Percentiles rank a stretch among this genome's conserved stretches.
phyloP scores from a whole-genome alignment of 2,329 filamentous ascomycete genomes.

The Verticillium nonalfalfae region DNA sequence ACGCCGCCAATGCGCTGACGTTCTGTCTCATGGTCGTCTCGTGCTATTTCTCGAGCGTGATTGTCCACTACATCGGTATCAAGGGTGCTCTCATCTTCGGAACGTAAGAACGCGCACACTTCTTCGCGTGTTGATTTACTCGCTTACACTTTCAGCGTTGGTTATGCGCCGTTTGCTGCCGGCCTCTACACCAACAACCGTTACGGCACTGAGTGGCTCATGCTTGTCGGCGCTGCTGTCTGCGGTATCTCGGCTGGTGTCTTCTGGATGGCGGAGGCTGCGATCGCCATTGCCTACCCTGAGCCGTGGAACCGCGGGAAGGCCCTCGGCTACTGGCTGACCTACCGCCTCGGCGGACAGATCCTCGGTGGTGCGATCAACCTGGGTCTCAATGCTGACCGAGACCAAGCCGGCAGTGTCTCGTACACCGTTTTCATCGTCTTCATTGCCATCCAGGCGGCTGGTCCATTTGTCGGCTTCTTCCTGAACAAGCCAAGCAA shows the following conservation, averaged over 20 bases:
- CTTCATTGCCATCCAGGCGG: conserved; percentile 64
- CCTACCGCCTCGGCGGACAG: conserved; percentile 52
- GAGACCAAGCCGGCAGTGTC: conserved; percentile 54
- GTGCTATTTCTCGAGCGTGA: conserved; percentile 56
- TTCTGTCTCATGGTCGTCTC: conserved; percentile 70
- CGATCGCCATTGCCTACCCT: conserved; percentile 66
- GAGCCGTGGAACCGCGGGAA: conserved; percentile 62
- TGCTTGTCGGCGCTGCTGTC: conserved; percentile 59
- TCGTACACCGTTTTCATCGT: conserved; percentile 63
- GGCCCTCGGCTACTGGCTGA: conserved; percentile 63
- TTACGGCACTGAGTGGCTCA: conserved; percentile 62
- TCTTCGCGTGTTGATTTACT: neutral
- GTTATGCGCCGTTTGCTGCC: conserved; percentile 66
- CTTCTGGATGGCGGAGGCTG: conserved; percentile 71
- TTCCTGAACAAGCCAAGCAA: conserved; percentile 54
- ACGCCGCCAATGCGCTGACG: conserved; percentile 63
- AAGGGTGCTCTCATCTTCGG: conserved; percentile 66
- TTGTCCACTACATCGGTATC: conserved; percentile 64
- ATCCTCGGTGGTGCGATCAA: conserved; percentile 69
- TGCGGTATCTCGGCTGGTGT: conserved; percentile 66
- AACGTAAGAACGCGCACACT: conserved; percentile 36
- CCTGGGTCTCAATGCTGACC: conserved; percentile 55
- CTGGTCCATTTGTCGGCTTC: conserved; percentile 58
- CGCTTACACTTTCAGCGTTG: conserved; percentile 32
- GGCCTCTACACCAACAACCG: conserved; percentile 68